These are phyloP conservation scores for Nemania sp. DNA, from an alignment of 2,329 filamentous ascomycete genomes.

Conservation along the genomic window DNA sequence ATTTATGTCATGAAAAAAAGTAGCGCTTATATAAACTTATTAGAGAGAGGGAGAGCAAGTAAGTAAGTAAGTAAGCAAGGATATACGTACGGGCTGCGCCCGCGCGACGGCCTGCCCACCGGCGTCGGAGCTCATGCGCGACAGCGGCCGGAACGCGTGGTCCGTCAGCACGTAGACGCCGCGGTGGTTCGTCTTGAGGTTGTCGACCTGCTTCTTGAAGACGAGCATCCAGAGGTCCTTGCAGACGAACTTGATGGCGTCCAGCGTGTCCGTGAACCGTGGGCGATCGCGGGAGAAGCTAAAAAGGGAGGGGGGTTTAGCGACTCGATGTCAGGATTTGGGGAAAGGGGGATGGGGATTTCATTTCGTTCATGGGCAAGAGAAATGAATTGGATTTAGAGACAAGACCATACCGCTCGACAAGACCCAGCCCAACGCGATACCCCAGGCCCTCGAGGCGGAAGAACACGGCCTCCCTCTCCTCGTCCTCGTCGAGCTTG, in stretches of 20 bases:
- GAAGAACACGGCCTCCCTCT: conserved; percentile 82
- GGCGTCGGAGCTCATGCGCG: conserved; percentile 83
- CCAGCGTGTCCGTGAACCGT: conserved; percentile 87
- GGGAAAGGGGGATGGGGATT: too few relatives aligned
- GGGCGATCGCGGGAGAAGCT: conserved; percentile 84
- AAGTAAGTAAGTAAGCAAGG: neutral
- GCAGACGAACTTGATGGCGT: conserved; percentile 97
- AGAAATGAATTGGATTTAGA: too few relatives aligned
- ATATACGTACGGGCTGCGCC: conserved; percentile 73
- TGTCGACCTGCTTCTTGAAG: conserved; percentile 97
- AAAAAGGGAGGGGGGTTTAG: too few relatives aligned
- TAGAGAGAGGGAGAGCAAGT: conserved; percentile 8
- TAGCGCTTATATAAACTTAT: neutral
- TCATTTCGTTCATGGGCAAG: too few relatives aligned
- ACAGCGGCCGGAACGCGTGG: conserved; percentile 85
- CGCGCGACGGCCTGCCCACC: conserved; percentile 72
- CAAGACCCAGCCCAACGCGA: conserved; percentile 87
- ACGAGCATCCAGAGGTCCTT: conserved; percentile 96
- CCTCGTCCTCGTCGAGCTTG: conserved; percentile 74
- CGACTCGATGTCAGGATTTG: neutral
- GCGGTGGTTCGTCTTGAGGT: conserved; percentile 96
- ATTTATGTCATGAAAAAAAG: too few relatives aligned
- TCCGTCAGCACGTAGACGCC: conserved; percentile 97
- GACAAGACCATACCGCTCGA: conserved; percentile 92
- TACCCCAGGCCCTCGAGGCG: conserved; percentile 85